Conservation (phyloP, 2,329 filamentous ascomycete species). For the Colletotrichum brevisporum region DNA sequence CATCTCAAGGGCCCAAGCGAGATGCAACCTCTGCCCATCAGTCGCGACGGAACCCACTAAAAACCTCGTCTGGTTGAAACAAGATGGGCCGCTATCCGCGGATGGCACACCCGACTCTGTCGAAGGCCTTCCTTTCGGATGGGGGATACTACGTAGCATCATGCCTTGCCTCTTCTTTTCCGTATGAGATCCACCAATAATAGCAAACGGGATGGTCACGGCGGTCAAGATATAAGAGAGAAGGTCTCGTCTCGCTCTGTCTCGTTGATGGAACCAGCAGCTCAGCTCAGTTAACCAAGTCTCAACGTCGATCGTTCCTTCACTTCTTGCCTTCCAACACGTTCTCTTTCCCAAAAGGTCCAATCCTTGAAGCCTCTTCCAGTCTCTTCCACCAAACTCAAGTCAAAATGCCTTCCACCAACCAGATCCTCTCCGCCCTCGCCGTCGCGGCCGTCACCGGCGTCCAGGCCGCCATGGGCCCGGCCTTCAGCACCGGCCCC, state of each 20-base stretch:
- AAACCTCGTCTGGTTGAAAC: constrained; percentile 20
- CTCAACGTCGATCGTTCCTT: neutral
- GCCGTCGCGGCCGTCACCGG: constrained; percentile 27
- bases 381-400: constrained; percentile 3
- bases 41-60: constrained; percentile 6
- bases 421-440: constrained; percentile 29
- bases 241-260: neutral
- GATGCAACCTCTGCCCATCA: constrained; percentile 12
- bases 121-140: constrained; percentile 1
- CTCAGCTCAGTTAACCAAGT: neutral
- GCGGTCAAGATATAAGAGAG: neutral
- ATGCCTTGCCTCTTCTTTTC: neutral
- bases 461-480: constrained; percentile 50
- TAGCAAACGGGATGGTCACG: neutral
- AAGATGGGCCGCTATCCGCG: constrained; percentile 1
- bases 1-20: neutral
- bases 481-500: constrained; percentile 60
- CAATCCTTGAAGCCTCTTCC: no score
- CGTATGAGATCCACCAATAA: neutral
- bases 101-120: neutral
- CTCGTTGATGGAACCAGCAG: neutral
- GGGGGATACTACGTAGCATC: neutral
- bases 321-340: neutral
- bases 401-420: constrained; percentile 30
- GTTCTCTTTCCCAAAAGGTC: neutral